These are phyloP conservation scores for Epichloe scottii DNA, from an alignment of 2,329 filamentous ascomycete species.

Conservation along the genomic window DNA sequence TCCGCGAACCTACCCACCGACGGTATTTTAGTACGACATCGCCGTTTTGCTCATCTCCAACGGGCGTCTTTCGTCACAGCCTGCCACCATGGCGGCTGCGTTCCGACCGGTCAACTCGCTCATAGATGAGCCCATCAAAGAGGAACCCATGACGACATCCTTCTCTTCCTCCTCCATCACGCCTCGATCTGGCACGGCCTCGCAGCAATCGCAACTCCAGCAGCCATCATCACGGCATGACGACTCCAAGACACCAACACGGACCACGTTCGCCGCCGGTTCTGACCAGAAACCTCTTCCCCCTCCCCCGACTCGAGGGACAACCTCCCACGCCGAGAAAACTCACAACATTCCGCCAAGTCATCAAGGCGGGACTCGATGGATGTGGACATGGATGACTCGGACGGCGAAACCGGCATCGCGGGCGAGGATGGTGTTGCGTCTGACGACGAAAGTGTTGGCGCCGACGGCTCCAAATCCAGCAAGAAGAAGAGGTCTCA, in stretches of 20 bases:
- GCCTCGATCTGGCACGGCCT: constrained; percentile 24
- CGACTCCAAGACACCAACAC: constrained; percentile 50
- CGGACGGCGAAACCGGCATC: constrained; percentile 46
- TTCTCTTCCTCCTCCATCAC: constrained; percentile 18
- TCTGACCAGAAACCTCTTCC: constrained; percentile 40
- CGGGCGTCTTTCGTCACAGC: background rate
- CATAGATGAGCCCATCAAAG: constrained; percentile 18
- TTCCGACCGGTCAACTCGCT: constrained; percentile 37
- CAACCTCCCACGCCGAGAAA: constrained; percentile 23
- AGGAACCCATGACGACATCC: constrained; percentile 24
- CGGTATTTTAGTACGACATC: background rate
- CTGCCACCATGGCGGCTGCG: constrained; percentile 30
- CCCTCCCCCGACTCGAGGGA: constrained; percentile 35
- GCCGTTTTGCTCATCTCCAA: background rate
- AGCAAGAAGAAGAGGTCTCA: constrained; percentile 95
- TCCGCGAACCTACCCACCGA: background rate
- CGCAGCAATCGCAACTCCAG: constrained; percentile 17
- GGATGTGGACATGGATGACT: constrained; percentile 67
- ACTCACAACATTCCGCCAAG: constrained; percentile 48
- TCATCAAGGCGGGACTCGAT: constrained; percentile 44
- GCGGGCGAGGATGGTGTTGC: constrained; percentile 35
- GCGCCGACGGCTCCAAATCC: constrained; percentile 53
- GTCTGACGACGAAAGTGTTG: constrained; percentile 55
- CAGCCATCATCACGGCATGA: constrained; percentile 21
- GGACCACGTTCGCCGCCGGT: constrained; percentile 36